Percentiles rank a stretch among this genome's conserved stretches.
Conservation (phyloP, 2,329 filamentous ascomycete genomes). For the Paecilomyces sp. region DNA sequence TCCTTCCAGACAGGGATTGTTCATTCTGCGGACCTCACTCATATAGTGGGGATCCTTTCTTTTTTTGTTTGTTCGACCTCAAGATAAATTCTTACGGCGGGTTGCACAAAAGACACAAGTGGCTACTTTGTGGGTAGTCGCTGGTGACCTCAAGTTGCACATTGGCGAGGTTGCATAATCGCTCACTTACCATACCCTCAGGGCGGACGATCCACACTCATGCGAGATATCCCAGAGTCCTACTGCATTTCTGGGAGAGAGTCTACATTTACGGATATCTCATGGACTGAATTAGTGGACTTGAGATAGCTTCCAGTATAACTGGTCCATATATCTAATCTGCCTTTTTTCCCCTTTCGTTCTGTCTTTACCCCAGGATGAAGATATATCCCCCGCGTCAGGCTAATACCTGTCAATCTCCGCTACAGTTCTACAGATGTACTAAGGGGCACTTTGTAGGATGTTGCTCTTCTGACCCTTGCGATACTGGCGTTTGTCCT, state of each 20-base stretch:
- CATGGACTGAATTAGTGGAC: background rate
- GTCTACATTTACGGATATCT: background rate
- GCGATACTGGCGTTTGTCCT: constrained; percentile 20
- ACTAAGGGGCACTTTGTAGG: constrained; percentile 16
- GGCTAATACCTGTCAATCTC: constrained; percentile 9
- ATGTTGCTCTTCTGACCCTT: constrained; percentile 27
- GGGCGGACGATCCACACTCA: background rate
- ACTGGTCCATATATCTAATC: background rate
- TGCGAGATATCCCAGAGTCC: background rate
- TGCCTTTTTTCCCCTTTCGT: background rate
- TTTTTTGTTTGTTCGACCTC: background rate
- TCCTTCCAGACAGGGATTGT: background rate
- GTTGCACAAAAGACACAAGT: background rate
- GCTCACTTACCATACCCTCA: background rate
- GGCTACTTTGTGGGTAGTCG: background rate
- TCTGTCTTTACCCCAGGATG: constrained; percentile 1
- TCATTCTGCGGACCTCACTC: background rate
- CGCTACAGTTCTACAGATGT: constrained; percentile 21
- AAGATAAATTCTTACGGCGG: background rate
- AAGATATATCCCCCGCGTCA: constrained; percentile 6
- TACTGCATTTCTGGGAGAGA: background rate
- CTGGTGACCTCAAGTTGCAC: background rate
- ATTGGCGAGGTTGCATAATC: background rate
- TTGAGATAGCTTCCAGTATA: background rate
- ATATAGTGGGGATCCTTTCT: background rate